Evolutionary conservation across 2,329 filamentous ascomycete species (phyloP).

Genomic region (Coleophoma crateriformis): DNA sequence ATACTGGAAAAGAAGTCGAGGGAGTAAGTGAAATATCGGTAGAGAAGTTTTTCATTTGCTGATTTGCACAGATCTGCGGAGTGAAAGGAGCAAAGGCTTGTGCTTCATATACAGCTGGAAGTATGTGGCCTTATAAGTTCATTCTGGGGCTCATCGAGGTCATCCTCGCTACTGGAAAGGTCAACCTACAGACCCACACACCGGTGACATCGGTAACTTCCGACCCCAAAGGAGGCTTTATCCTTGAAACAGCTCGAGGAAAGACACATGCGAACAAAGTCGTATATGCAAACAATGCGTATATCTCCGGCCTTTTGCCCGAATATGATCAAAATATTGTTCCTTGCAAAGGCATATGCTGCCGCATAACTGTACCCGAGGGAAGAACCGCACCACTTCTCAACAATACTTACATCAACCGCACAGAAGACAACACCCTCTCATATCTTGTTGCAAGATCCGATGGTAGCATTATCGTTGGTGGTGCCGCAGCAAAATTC

Average conservation of each 20-base stretch:
- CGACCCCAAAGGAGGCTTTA: slow-evolving; percentile 30
- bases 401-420: slow-evolving; percentile 12
- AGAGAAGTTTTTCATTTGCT: too few relatives aligned
- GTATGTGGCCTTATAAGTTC: slow-evolving; percentile 53
- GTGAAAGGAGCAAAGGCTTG: slow-evolving; percentile 5
- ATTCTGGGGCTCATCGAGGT: slow-evolving; percentile 44
- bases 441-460: slow-evolving; percentile 23
- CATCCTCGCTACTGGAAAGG: slow-evolving; percentile 31
- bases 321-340: slow-evolving; percentile 54
- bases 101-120: slow-evolving; percentile 4
- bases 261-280: slow-evolving; percentile 44
- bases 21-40: slow-evolving; percentile 29
- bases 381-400: slow-evolving; percentile 9
- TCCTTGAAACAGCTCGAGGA: slow-evolving; percentile 48
- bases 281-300: slow-evolving; percentile 64
- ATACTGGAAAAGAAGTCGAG: slow-evolving; percentile 35
- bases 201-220: slow-evolving; percentile 27
- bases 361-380: slow-evolving; percentile 21
- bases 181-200: slow-evolving; percentile 46
- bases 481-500: slow-evolving; percentile 34
- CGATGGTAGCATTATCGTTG: slow-evolving; percentile 27
- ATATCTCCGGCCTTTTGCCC: slow-evolving; percentile 55
- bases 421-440: slow-evolving; percentile 4
- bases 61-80: slow-evolving; percentile 1
- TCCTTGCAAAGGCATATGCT: slow-evolving; percentile 47